A percentile compares a stretch with the other conserved stretches of the same genome.
Evolutionary conservation across 768 basidiomycete genomes (phyloP).

Genomic region (Suillus bovinus): DNA sequence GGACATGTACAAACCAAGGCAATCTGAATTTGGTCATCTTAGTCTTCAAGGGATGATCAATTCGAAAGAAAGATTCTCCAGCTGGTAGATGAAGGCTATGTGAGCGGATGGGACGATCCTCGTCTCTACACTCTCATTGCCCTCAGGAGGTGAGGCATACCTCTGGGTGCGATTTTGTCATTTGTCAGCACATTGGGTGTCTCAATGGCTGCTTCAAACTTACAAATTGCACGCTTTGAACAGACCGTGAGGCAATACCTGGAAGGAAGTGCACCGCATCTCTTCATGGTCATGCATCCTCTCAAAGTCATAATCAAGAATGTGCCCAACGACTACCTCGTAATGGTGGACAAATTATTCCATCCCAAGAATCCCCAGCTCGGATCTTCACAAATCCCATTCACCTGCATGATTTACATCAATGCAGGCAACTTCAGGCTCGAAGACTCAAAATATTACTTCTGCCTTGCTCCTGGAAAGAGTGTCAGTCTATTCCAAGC

Average conservation of each 20-base stretch:
- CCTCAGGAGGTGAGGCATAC: conserved; percentile 90
- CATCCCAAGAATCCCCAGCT: conserved; percentile 93
- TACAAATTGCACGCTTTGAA: conserved; percentile 89
- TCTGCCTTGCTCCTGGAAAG: conserved; percentile 96
- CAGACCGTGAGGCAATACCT: conserved; percentile 86
- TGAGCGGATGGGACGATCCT: conserved; percentile 96
- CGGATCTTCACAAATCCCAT: conserved; percentile 78
- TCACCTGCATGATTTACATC: conserved; percentile 89
- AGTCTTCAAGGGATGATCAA: conserved; percentile 95
- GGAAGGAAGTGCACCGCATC: conserved; percentile 82
- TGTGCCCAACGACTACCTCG: conserved; percentile 79
- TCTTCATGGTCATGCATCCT: conserved; percentile 89
- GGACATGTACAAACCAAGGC: conserved; percentile 95
- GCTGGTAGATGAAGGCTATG: conserved; percentile 82
- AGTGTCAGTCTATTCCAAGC: conserved; percentile 96
- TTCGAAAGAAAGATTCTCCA: conserved; percentile 95
- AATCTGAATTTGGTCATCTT: conserved; percentile 94
- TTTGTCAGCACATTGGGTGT: conserved; percentile 96
- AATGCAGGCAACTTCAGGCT: conserved; percentile 92
- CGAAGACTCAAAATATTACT: conserved; percentile 92
- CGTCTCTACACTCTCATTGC: conserved; percentile 96
- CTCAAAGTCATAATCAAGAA: conserved; percentile 92
- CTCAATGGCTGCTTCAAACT: conserved; percentile 79
- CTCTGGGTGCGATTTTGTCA: conserved; percentile 92
- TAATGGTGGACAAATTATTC: conserved; percentile 85